Conservation (phyloP, 2,329 filamentous ascomycete genomes). For the Epichloe gansuensis region DNA sequence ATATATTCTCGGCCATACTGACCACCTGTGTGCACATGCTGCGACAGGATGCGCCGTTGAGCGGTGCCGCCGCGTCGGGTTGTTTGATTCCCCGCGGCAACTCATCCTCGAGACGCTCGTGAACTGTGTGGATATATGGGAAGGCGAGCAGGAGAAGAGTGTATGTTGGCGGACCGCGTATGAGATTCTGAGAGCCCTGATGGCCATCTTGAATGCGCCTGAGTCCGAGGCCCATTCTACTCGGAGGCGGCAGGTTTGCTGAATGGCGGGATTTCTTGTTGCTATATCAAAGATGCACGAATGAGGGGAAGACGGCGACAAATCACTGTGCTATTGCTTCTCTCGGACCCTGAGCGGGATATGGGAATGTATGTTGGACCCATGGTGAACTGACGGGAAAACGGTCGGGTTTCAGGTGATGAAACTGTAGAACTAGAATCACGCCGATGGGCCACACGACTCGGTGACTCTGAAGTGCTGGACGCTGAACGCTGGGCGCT, state of each 20-base stretch:
- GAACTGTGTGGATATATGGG: constrained; percentile 24
- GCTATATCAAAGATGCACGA: no score
- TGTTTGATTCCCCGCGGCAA: constrained; percentile 22
- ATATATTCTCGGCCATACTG: constrained; percentile 24
- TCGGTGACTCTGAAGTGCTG: background rate
- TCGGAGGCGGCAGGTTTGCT: background rate
- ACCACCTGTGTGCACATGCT: constrained; percentile 23
- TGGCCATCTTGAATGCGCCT: background rate
- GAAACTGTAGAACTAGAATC: background rate
- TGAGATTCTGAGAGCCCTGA: constrained; percentile 15
- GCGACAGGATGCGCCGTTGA: constrained; percentile 21
- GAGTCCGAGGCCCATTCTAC: constrained; percentile 6
- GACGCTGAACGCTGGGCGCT: background rate
- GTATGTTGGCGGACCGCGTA: constrained; percentile 24
- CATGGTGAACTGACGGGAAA: no score
- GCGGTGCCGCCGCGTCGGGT: constrained; percentile 14
- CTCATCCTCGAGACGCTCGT: constrained; percentile 23
- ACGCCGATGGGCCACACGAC: background rate
- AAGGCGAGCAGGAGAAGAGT: constrained; percentile 22
- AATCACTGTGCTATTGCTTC: no score
- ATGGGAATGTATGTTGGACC: no score
- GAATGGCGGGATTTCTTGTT: no score
- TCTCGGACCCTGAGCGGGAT: no score
- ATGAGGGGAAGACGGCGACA: background rate
- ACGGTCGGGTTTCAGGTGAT: no score